Conservation (phyloP, 805 yeast species). For the Schizosaccharomyces octosporus region DNA sequence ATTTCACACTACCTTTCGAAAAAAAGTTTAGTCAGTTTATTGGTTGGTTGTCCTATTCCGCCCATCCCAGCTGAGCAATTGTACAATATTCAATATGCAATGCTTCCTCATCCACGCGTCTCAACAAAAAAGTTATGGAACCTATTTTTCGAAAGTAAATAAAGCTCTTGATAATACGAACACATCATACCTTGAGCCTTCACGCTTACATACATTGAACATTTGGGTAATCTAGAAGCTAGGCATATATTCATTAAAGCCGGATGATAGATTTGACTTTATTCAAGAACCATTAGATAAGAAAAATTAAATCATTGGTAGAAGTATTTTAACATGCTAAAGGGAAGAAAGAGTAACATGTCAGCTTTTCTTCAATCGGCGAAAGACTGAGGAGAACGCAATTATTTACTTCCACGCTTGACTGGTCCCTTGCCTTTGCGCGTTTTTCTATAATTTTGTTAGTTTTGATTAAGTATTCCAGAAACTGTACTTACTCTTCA, state of each 20-base stretch:
- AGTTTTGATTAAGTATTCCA: not conserved
- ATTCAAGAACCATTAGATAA: too few relatives aligned
- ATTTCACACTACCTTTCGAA: conserved; percentile 21
- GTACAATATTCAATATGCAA: conserved; percentile 28
- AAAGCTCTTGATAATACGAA: not conserved
- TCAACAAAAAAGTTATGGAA: conserved; percentile 8
- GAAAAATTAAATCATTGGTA: too few relatives aligned
- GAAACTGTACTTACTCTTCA: not conserved
- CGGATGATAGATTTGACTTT: too few relatives aligned
- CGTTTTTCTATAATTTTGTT: not conserved
- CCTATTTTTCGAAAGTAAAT: not conserved
- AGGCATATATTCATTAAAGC: too few relatives aligned
- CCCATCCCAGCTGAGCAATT: conserved; percentile 23
- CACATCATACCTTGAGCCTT: too few relatives aligned
- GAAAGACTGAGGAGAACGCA: too few relatives aligned
- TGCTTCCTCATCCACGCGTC: conserved; percentile 22
- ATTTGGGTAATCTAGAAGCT: too few relatives aligned
- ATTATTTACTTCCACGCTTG: not conserved
- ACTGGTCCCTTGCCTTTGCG: not conserved
- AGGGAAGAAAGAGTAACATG: too few relatives aligned
- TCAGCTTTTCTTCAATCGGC: too few relatives aligned
- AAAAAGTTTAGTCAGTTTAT: conserved; percentile 17
- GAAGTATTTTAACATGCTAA: too few relatives aligned
- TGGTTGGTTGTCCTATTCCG: conserved; percentile 23
- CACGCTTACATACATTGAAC: too few relatives aligned